Evolutionary conservation across 2,329 filamentous ascomycete genomes (phyloP), one percentile per base, ranked within the genome.

Genomic region (Claviceps sp.): DNA sequence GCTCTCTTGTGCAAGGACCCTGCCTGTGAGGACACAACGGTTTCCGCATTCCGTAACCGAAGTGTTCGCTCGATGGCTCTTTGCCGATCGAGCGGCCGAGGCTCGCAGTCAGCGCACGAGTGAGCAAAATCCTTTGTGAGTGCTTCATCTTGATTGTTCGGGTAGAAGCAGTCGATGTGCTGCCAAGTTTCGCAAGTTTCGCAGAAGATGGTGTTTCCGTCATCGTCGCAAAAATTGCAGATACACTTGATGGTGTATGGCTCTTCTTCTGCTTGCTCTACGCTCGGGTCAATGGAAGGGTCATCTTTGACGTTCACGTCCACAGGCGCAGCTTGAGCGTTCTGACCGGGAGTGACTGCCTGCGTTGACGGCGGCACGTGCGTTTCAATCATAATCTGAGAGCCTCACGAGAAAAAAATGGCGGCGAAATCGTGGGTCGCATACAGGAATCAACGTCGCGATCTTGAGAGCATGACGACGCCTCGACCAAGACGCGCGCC

Each of bases 191-290:
- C 87, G 75, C 93, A 98, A 54, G 77, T 81, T 66, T 97, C 93
- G 76, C 93, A 98, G 69, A 90, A 88, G 56, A 98, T 94, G 55
- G 93, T 98, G 69, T 88, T 91, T 70, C 93, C 93, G 74, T 98
- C 93, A 75, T 98, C 93, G 73, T 95, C 89, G 67, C 82, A 74
- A 69, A 86, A 96, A 67, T 83, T 83, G 72, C 93, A 98, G 61
- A 97, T 95, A 78, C 93, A 98, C 76, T 94, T 95, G 73, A 97
- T 96, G 54, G 88, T 94, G 68, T 94, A 95, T 18, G 85, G 85
- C 69, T 91, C 86, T 70, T 90, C 86, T 62, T 84, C 81, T 55
- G 66, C 69, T 52, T 69, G 66, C 69, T 84, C 76, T 59, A 69
- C 67, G 68, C 74, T 74, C 53, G 67, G 68, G 53, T 66, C 60